Evolutionary conservation across 1,139 yeast species (phyloP).

Genomic region (Protomyces pachydermus): DNA sequence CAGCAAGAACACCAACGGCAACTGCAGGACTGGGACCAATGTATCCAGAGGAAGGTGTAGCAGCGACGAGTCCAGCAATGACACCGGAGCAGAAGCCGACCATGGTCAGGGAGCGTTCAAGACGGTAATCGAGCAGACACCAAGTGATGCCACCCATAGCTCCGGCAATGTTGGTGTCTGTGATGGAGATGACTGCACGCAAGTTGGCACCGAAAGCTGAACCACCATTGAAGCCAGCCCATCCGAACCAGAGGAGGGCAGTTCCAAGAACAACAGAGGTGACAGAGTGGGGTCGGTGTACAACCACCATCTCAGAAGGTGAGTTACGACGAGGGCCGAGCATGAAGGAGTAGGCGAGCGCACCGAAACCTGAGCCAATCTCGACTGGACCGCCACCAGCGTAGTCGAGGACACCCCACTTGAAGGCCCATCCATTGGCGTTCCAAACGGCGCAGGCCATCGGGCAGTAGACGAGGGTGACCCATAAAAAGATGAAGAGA

Average conservation of each 20-base stretch:
- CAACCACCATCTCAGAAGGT: conserved; percentile 65
- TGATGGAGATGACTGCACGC: conserved; percentile 73
- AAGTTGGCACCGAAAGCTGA: conserved; percentile 60
- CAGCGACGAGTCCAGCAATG: conserved; percentile 92
- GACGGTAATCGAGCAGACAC: conserved; percentile 82
- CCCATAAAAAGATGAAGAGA: conserved; percentile 80
- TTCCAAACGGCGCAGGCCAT: conserved; percentile 96
- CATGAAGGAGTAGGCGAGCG: conserved; percentile 65
- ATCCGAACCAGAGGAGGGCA: conserved; percentile 60
- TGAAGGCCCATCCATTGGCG: conserved; percentile 83
- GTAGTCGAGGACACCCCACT: conserved; percentile 88
- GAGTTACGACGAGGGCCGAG: conserved; percentile 63
- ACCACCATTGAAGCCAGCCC: conserved; percentile 75
- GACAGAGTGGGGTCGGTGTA: conserved; percentile 91
- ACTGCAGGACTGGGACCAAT: conserved; percentile 91
- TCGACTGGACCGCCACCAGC: conserved; percentile 99
- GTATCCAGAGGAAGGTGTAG: conserved; percentile 89
- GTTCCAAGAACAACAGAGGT: conserved; percentile 81
- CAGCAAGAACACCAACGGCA: conserved; percentile 73
- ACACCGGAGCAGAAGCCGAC: conserved; percentile 94
- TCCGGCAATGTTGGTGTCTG: conserved; percentile 87
- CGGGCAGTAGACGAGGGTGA: conserved; percentile 88
- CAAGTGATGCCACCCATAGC: conserved; percentile 88
- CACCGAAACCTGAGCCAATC: conserved; percentile 83
- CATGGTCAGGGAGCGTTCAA: conserved; percentile 87